Base-by-base conservation (phyloP, 805 yeast species). In the Candida rishiriensis region DNA sequence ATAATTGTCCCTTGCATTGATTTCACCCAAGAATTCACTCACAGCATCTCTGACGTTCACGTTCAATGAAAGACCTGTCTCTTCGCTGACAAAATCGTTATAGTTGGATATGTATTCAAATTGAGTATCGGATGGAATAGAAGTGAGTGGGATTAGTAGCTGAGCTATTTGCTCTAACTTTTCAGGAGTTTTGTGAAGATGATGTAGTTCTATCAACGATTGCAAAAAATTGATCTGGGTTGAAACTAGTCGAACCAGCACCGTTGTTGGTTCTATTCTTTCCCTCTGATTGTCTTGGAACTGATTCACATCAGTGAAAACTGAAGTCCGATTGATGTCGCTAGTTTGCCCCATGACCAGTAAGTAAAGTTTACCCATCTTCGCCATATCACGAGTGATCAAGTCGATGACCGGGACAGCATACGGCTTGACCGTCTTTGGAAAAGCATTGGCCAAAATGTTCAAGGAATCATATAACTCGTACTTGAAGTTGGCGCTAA, bases 1-100 rank as follows among this genome's bases (percentile, higher is more conserved):
- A 1, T 48, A 42, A 9, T 75, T 66, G 49, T 78, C 81, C 0
- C 40, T 38, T 5, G 63, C 66, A 32, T 73, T 68, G 31, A 81
- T 52, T 16, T 78, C 81, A 0, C 75, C 63, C 5, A 86, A 50
- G 30, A 78, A 73, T 28, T 83, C 88, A 26, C 70, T 69, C 1
- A 82, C 66, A 0, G 85, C 73, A 39, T 81, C 84, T 42, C 98
- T 74, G 1, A 82, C 75, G 2, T 74, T 62, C 10, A 64, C 63
- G 5, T 75, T 76, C 0, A 81, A 66, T 0, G 82, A 66, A 29
- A 89, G 70, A 1, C 88, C 96, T 2, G 87, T 72, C 44, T 86
- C 89, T 31, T 79, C 83, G 2, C 89, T 76, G 6, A 88, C 85
- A 60, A 79, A 88, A 3, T 61, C 64, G 55, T 89, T 88, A 56